A percentile compares a stretch with the other conserved stretches of the same genome.
Evolutionary conservation across 2,329 filamentous ascomycete species (phyloP).

Genomic region (Helotiales sp.): DNA sequence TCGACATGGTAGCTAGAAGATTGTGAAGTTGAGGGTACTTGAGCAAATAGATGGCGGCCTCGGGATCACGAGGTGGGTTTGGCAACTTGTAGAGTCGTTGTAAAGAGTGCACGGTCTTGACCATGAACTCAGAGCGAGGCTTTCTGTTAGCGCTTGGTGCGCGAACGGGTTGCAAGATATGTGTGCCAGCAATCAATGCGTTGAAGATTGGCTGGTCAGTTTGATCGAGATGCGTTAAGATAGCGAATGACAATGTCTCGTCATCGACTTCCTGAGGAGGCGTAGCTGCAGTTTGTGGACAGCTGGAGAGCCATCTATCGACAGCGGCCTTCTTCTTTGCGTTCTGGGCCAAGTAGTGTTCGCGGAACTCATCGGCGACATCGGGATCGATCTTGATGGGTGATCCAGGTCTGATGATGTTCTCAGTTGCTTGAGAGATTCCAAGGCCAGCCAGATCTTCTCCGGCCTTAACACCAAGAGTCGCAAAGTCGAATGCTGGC

Average conservation of each 20-base stretch:
- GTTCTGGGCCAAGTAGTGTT: constrained; percentile 88
- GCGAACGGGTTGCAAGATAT: constrained; percentile 54
- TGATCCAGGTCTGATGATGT: constrained; percentile 56
- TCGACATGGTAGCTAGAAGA: constrained; percentile 80
- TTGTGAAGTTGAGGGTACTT: constrained; percentile 82
- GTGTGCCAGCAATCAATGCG: constrained; percentile 66
- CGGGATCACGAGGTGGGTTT: constrained; percentile 76
- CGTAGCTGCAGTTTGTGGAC: constrained; percentile 67
- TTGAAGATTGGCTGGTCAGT: constrained; percentile 81
- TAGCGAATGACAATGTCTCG: constrained; percentile 90
- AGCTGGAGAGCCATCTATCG: constrained; percentile 83
- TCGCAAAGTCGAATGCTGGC: constrained; percentile 80
- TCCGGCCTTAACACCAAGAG: constrained; percentile 60
- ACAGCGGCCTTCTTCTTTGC: constrained; percentile 91
- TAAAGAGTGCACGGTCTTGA: constrained; percentile 74
- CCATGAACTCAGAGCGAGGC: constrained; percentile 69
- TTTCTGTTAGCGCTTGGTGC: constrained; percentile 70
- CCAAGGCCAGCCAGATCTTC: constrained; percentile 56
- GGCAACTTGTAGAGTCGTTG: constrained; percentile 81
- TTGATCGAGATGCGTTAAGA: constrained; percentile 79
- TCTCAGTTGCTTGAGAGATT: constrained; percentile 57
- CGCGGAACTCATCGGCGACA: constrained; percentile 88
- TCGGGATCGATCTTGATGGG: constrained; percentile 84
- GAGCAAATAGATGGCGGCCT: constrained; percentile 82
- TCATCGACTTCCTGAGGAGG: constrained; percentile 90